Evolutionary conservation across 805 yeast genomes (phyloP).

Genomic region (Saccharomycopsis javanensis): DNA sequence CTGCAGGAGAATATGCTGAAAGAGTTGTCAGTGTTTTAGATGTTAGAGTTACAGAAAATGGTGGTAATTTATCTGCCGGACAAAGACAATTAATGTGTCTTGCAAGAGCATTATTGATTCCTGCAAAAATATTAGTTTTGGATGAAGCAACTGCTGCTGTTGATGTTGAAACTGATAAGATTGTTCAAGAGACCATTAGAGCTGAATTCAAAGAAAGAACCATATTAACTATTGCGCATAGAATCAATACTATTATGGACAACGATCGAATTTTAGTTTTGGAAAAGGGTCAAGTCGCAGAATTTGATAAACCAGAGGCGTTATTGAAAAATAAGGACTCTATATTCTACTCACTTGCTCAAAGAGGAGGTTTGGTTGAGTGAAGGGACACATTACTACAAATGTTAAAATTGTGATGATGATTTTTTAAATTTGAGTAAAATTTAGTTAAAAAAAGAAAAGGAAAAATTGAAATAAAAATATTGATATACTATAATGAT

Average conservation of each 20-base stretch:
- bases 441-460: not conserved
- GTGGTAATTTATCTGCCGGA: conserved; percentile 63
- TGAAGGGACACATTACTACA: too few relatives aligned
- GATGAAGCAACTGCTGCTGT: conserved; percentile 90
- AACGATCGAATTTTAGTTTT: conserved; percentile 69
- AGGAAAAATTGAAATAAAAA: not conserved
- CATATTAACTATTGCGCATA: conserved; percentile 75
- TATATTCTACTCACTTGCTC: conserved; percentile 69
- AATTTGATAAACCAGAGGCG: conserved; percentile 62
- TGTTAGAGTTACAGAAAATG: conserved; percentile 55
- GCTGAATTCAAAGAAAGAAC: conserved; percentile 67
- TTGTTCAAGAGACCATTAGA: conserved; percentile 71
- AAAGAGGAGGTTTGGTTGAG: conserved; percentile 61
- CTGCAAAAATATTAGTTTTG: conserved; percentile 53
- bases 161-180: conserved; percentile 73
- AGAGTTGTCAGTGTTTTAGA: conserved; percentile 27
- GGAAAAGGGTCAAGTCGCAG: conserved; percentile 66
- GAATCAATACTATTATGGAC: conserved; percentile 75
- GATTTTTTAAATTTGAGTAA: too few relatives aligned
- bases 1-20: conserved; percentile 28
- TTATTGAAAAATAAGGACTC: conserved; percentile 58
- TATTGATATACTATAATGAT: not conserved
- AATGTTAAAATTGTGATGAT: too few relatives aligned
- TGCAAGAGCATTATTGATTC: conserved; percentile 64
- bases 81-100: conserved; percentile 75